Evolutionary conservation across 2,329 filamentous ascomycete species (phyloP).

Genomic region (Beauveria brongniartii): DNA sequence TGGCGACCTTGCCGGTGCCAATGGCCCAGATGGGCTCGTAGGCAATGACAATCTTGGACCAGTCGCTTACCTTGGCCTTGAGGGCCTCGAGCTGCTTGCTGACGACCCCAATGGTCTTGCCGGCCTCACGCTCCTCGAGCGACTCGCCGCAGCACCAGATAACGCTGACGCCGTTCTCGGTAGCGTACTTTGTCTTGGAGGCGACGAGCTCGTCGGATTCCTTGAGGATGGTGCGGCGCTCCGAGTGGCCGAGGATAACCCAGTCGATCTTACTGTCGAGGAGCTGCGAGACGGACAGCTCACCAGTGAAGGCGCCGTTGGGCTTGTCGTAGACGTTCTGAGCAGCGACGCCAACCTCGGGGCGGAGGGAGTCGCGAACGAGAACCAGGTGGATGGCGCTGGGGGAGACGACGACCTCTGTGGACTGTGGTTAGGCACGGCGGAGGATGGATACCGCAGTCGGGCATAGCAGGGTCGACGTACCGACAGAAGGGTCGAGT

Average conservation of each 20-base stretch:
- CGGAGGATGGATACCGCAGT: constrained; percentile 8
- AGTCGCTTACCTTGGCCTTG: constrained; percentile 69
- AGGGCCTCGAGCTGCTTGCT: constrained; percentile 80
- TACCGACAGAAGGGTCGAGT: constrained; percentile 68
- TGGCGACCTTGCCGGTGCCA: constrained; percentile 89
- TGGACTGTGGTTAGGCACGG: constrained; percentile 10
- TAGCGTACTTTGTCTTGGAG: constrained; percentile 87
- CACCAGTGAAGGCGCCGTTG: constrained; percentile 93
- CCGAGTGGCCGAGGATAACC: constrained; percentile 89
- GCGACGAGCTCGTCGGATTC: constrained; percentile 83
- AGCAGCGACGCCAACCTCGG: constrained; percentile 75
- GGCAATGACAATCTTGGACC: constrained; percentile 90
- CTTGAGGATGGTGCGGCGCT: constrained; percentile 82
- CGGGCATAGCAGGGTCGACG: constrained; percentile 23
- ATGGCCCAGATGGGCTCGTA: constrained; percentile 99
- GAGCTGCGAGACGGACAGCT: constrained; percentile 88
- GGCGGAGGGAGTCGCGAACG: constrained; percentile 68
- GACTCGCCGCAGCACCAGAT: constrained; percentile 98
- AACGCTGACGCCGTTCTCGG: constrained; percentile 78
- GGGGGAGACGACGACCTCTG: constrained; percentile 92
- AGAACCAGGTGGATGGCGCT: constrained; percentile 85
- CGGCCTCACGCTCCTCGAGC: constrained; percentile 80
- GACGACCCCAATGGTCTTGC: constrained; percentile 78
- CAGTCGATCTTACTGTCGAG: constrained; percentile 83
- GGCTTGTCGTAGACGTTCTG: constrained; percentile 98